These are phyloP conservation scores for Fusarium austroafricanum DNA, from an alignment of 2,329 filamentous ascomycete genomes.

Conservation along the genomic window DNA sequence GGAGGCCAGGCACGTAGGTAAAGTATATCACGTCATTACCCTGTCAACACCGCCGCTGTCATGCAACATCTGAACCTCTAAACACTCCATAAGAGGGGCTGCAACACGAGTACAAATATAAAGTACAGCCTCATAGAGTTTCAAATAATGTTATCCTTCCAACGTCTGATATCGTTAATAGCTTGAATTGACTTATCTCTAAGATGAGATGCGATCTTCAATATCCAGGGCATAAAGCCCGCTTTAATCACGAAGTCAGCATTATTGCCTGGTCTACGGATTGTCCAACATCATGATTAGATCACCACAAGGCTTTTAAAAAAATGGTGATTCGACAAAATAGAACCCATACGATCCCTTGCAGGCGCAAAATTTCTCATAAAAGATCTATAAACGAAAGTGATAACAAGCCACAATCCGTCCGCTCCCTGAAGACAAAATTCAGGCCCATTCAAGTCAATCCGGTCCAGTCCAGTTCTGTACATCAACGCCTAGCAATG, in stretches of 20 bases:
- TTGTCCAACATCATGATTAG: conserved; percentile 4
- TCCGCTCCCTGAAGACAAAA: conserved; percentile 30
- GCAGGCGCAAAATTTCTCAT: not conserved
- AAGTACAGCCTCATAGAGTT: not conserved
- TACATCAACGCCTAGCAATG: conserved; percentile 53
- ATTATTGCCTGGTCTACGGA: not conserved
- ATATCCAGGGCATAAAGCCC: too few relatives aligned
- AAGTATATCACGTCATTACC: conserved; percentile 4
- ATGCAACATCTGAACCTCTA: not conserved
- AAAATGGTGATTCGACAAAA: not conserved
- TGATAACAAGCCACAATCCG: conserved; percentile 33
- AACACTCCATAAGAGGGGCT: too few relatives aligned
- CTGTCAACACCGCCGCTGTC: not conserved
- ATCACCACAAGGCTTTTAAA: not conserved
- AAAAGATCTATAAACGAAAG: conserved; percentile 42
- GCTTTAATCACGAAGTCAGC: not conserved
- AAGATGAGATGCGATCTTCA: not conserved
- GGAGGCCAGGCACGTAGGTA: not conserved
- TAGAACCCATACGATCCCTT: conserved; percentile 5
- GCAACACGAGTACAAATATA: not conserved
- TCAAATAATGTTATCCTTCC: not conserved
- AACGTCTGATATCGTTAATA: too few relatives aligned
- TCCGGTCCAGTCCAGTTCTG: conserved; percentile 35
- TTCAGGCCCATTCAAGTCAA: conserved; percentile 25
- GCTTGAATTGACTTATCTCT: too few relatives aligned